These are phyloP conservation scores for Rhododendron griersonianum DNA, from an alignment of 148 eudicot genomes.

Conservation along the genomic window DNA sequence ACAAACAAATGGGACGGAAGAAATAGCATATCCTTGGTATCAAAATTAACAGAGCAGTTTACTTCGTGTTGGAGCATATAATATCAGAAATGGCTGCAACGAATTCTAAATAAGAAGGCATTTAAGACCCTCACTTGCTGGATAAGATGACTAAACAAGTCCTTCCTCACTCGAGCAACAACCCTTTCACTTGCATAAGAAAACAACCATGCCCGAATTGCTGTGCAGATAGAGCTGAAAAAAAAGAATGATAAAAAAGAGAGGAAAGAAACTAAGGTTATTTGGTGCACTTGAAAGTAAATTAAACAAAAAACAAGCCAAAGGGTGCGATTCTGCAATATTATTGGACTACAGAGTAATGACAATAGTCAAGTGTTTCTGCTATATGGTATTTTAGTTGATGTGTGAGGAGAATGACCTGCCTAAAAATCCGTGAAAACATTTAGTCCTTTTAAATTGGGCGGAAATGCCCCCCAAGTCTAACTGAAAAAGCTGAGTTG, in stretches of 20 bases:
- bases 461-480: not conserved
- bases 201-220: conserved; percentile 76
- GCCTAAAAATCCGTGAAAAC: too few relatives aligned
- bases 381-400: too few relatives aligned
- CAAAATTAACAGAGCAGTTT: not conserved
- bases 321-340: too few relatives aligned
- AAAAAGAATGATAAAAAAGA: not conserved
- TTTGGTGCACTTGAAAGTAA: not conserved
- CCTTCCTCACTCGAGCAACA: conserved; percentile 79
- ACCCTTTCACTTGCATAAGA: conserved; percentile 81
- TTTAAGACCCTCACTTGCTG: conserved; percentile 46
- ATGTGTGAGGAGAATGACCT: too few relatives aligned
- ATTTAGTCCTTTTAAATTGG: too few relatives aligned
- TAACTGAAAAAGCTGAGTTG: not conserved
- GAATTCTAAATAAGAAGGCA: not conserved
- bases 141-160: conserved; percentile 65
- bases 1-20: not conserved
- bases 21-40: not conserved
- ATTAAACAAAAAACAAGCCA: not conserved
- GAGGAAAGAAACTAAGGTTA: not conserved
- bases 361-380: too few relatives aligned
- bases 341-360: too few relatives aligned
- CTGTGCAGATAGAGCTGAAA: conserved; percentile 69
- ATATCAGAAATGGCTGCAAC: not conserved
- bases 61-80: not conserved